A percentile compares a stretch with the other conserved stretches of the same genome.
phyloP scores from a whole-genome alignment of 805 yeast species.

The Pichia scutulata region DNA sequence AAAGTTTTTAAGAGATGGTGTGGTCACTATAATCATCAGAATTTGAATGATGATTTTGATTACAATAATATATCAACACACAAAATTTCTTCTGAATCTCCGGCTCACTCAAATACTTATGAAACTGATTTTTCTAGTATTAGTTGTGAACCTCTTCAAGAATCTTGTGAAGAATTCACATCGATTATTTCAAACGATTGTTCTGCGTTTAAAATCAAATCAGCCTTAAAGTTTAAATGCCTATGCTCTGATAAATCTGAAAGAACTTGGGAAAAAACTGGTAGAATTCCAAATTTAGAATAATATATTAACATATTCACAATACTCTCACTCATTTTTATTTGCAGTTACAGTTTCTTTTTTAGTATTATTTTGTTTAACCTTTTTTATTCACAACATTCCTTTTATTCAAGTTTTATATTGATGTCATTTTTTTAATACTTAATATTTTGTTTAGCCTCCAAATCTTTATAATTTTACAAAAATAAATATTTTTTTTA shows the following conservation, averaged over 20 bases:
- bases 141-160: background rate
- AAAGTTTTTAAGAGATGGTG: too few species aligned
- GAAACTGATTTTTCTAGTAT: background rate
- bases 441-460: too few species aligned
- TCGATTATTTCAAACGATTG: constrained; percentile 5
- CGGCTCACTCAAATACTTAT: background rate
- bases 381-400: too few species aligned
- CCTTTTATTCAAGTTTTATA: too few species aligned
- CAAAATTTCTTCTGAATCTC: background rate
- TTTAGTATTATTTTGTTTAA: too few species aligned
- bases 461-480: background rate
- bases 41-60: too few species aligned
- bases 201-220: background rate
- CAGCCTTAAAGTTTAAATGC: constrained; percentile 3
- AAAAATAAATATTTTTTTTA: background rate
- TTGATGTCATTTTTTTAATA: too few species aligned
- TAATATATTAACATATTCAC: background rate
- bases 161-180: background rate
- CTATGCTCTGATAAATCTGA: background rate
- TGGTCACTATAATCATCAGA: too few species aligned
- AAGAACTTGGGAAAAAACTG: constrained; percentile 6
- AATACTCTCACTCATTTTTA: too few species aligned
- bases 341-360: too few species aligned
- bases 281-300: constrained; percentile 1
- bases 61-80: background rate